Percentiles rank a stretch among this genome's conserved stretches.
Conservation (phyloP, 139 green algal genomes). For the Tetraselmis striata region DNA sequence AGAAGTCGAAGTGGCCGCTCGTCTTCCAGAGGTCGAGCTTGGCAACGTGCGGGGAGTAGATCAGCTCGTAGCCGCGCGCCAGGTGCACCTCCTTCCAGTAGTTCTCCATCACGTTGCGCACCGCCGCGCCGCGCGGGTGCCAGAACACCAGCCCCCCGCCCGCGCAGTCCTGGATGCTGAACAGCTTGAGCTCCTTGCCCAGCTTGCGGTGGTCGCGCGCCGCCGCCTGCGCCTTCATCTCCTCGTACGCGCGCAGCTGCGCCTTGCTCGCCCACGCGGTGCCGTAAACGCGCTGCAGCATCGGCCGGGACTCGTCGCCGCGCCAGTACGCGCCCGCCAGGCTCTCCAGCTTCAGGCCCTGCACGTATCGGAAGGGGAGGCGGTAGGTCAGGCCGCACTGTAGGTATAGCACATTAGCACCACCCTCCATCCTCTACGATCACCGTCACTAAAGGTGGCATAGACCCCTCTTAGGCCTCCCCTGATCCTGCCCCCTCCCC, state of each 20-base stretch:
- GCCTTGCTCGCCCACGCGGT: slow-evolving; percentile 77
- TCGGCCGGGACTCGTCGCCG: slow-evolving; percentile 78
- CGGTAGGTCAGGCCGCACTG: no score
- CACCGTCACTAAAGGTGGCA: no score
- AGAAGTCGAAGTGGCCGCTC: slow-evolving; percentile 93
- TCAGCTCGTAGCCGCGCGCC: slow-evolving; percentile 74
- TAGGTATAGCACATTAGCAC: no score
- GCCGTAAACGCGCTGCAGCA: slow-evolving; percentile 92
- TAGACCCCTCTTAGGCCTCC: no score
- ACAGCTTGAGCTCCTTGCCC: slow-evolving; percentile 87
- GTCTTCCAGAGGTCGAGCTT: slow-evolving; percentile 95
- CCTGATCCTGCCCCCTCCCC: no score
- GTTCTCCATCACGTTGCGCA: slow-evolving; percentile 84
- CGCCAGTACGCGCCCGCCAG: slow-evolving; percentile 87
- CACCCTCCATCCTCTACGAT: no score
- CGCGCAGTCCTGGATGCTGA: slow-evolving; percentile 77
- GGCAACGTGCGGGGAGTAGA: slow-evolving; percentile 92
- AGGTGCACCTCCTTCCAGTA: slow-evolving; percentile 95
- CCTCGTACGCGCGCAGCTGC: slow-evolving; percentile 70
- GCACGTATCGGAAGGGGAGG: no score
- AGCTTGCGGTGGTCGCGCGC: slow-evolving; percentile 89
- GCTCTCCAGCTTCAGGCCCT: slow-evolving; percentile 84
- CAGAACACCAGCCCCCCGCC: slow-evolving; percentile 93
- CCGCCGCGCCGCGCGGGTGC: slow-evolving; percentile 75
- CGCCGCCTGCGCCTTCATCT: slow-evolving; percentile 68